Evolutionary conservation across 805 yeast genomes (phyloP).

Genomic region (Teunomyces gatunensis): DNA sequence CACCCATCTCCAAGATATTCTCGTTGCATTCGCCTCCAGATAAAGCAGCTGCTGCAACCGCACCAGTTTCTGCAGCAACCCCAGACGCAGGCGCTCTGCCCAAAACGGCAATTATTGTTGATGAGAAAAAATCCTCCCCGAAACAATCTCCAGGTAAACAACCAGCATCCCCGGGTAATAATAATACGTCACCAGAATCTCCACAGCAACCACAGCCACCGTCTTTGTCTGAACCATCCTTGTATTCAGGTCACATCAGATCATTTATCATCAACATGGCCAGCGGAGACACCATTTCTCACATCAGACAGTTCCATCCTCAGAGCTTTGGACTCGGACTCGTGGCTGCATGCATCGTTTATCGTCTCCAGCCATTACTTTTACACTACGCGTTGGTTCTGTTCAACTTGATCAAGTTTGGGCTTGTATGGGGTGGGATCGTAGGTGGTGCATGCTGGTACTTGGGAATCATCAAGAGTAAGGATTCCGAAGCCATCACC

Average conservation of each 20-base stretch:
- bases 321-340: constrained; percentile 31
- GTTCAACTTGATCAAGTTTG: constrained; percentile 21
- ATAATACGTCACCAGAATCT: background rate
- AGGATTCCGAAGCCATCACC: constrained; percentile 10
- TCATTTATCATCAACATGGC: background rate
- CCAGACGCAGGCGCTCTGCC: background rate
- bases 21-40: background rate
- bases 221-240: background rate
- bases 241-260: background rate
- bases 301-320: constrained; percentile 16
- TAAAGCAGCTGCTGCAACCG: background rate
- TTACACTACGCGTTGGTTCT: constrained; percentile 16
- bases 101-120: background rate
- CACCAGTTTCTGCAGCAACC: background rate
- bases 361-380: constrained; percentile 21
- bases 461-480: constrained; percentile 23
- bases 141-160: constrained; percentile 1
- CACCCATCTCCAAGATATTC: constrained; percentile 6
- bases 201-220: background rate
- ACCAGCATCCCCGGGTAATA: background rate
- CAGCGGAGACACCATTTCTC: background rate
- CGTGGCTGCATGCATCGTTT: constrained; percentile 19
- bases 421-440: constrained; percentile 21
- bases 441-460: constrained; percentile 28
- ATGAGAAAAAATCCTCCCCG: background rate